Conservation (phyloP, 73 alveolate species). For the Effrenium voratum region DNA sequence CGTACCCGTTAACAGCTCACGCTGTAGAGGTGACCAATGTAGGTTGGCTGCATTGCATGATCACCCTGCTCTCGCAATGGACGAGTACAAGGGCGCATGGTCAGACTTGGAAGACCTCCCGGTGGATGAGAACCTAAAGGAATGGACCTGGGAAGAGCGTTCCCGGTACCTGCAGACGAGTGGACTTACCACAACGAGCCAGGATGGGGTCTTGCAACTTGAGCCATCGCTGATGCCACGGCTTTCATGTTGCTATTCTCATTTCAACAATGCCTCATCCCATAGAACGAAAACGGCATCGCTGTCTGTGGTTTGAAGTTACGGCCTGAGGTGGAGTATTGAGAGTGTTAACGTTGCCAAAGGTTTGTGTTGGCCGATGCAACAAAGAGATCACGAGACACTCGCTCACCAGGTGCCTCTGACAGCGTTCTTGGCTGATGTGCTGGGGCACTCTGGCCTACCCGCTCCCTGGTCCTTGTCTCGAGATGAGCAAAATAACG, state of each 20-base stretch:
- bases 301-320: neutral
- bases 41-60: no score
- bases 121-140: neutral
- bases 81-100: no score
- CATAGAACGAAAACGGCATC: neutral
- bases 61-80: no score
- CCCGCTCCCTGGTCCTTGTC: conserved; percentile 78
- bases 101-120: neutral
- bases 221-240: neutral
- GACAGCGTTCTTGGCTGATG: neutral
- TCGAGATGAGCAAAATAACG: conserved; percentile 33
- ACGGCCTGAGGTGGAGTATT: neutral
- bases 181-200: conserved; percentile 36
- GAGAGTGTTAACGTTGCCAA: neutral
- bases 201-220: neutral
- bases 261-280: no score
- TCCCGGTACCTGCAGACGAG: conserved; percentile 49
- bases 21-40: no score
- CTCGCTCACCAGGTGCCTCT: conserved; percentile 12
- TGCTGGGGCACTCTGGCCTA: conserved; percentile 27
- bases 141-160: conserved; percentile 73
- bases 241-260: neutral
- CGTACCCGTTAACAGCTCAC: no score
- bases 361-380: neutral
- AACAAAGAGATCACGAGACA: neutral